phyloP scores from a whole-genome alignment of 2,329 filamentous ascomycete genomes.

The Byssoonygena ceratinophila region DNA sequence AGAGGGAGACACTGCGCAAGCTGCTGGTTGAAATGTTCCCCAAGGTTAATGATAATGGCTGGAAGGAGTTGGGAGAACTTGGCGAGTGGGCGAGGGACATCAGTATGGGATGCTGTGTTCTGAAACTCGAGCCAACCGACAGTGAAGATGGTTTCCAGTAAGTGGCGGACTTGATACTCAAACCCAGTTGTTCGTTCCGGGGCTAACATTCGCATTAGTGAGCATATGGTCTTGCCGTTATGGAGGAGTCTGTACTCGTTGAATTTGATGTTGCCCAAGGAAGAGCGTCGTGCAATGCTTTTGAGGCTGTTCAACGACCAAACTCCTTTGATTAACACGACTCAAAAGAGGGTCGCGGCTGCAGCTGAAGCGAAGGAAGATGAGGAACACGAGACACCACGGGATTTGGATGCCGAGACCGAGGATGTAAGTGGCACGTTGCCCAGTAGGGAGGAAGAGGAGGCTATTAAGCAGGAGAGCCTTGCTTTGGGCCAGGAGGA shows the following conservation, averaged over 20 bases:
- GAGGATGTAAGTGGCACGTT: slow-evolving; percentile 11
- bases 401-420: background rate
- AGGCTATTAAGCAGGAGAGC: slow-evolving; percentile 33
- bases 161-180: slow-evolving; percentile 19
- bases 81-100: slow-evolving; percentile 70
- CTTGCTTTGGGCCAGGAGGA: slow-evolving; percentile 31
- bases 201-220: slow-evolving; percentile 35
- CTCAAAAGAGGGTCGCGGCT: slow-evolving; percentile 22
- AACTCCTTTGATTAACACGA: slow-evolving; percentile 62
- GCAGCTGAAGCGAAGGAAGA: slow-evolving; percentile 16
- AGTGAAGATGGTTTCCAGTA: slow-evolving; percentile 48
- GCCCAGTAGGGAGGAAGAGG: slow-evolving; percentile 26
- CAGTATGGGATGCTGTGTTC: slow-evolving; percentile 81
- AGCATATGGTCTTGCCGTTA: slow-evolving; percentile 78
- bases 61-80: slow-evolving; percentile 72
- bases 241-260: slow-evolving; percentile 89
- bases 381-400: slow-evolving; percentile 6
- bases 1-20: slow-evolving; percentile 67
- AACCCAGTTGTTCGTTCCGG: background rate
- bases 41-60: slow-evolving; percentile 64
- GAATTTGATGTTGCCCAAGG: slow-evolving; percentile 97
- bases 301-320: slow-evolving; percentile 84
- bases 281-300: slow-evolving; percentile 86
- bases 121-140: slow-evolving; percentile 68
- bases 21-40: slow-evolving; percentile 96